A percentile compares a stretch with the other conserved stretches of the same genome.
These are phyloP conservation scores for Ambrosiella beaveri DNA, from an alignment of 2,329 filamentous ascomycete genomes.

Conservation along the genomic window DNA sequence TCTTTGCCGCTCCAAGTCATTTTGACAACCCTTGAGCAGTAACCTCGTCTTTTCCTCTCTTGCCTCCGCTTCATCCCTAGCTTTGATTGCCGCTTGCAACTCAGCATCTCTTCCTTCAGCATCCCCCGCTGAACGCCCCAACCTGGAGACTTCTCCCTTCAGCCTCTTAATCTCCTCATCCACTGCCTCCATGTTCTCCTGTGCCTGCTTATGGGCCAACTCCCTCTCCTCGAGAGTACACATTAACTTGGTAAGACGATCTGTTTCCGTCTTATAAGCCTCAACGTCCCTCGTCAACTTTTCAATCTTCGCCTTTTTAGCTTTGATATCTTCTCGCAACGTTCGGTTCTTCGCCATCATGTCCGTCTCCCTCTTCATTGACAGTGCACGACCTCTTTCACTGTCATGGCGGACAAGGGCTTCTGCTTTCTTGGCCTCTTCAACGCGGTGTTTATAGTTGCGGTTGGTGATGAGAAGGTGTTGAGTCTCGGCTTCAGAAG, in stretches of 20 bases:
- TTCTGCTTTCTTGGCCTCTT: constrained; percentile 55
- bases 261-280: constrained; percentile 39
- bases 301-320: constrained; percentile 40
- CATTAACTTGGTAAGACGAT: constrained; percentile 47
- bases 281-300: constrained; percentile 40
- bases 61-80: constrained; percentile 39
- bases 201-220: constrained; percentile 42
- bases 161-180: constrained; percentile 43
- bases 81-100: constrained; percentile 37
- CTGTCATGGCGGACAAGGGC: constrained; percentile 54
- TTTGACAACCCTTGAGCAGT: constrained; percentile 34
- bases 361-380: constrained; percentile 64
- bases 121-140: constrained; percentile 44
- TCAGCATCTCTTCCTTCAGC: constrained; percentile 45
- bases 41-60: constrained; percentile 41
- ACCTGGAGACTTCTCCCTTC: constrained; percentile 38
- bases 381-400: constrained; percentile 51
- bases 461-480: constrained; percentile 64
- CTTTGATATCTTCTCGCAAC: constrained; percentile 53
- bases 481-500: constrained; percentile 66
- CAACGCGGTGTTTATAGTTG: constrained; percentile 52
- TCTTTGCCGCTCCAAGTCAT: constrained; percentile 28
- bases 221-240: constrained; percentile 54
- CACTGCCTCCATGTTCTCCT: constrained; percentile 44
- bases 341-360: constrained; percentile 47